Percentiles rank a stretch among this genome's conserved stretches.
These are phyloP conservation scores for Astrothelium subdiscretum DNA, from an alignment of 495 filamentous ascomycete genomes.

Conservation along the genomic window DNA sequence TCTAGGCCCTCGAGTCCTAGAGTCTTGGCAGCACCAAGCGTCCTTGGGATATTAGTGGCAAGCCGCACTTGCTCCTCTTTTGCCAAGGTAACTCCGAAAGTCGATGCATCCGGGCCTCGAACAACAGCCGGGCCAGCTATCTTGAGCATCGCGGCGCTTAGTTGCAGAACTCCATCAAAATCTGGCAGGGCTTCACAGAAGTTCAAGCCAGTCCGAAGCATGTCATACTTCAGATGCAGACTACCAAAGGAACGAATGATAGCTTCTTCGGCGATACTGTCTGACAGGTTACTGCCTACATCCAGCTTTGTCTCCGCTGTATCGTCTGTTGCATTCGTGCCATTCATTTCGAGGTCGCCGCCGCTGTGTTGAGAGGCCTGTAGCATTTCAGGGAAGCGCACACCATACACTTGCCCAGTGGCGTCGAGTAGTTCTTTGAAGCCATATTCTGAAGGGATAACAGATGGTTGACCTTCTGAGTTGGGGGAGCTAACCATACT, in stretches of 20 bases:
- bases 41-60: conserved; percentile 71
- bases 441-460: conserved; percentile 6
- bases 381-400: conserved; percentile 3
- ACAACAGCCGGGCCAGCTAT: conserved; percentile 72
- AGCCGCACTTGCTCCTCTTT: conserved; percentile 78
- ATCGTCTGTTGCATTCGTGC: background rate
- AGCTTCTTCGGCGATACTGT: conserved; percentile 16
- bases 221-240: conserved; percentile 63
- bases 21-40: conserved; percentile 56
- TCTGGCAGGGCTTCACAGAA: conserved; percentile 90
- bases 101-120: conserved; percentile 30
- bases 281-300: background rate
- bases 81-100: conserved; percentile 48
- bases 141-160: conserved; percentile 70
- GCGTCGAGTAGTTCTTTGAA: conserved; percentile 18
- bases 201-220: conserved; percentile 74
- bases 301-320: background rate
- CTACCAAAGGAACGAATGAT: conserved; percentile 38
- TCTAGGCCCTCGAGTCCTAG: conserved; percentile 57
- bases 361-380: background rate
- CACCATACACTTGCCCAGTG: conserved; percentile 21
- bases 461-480: background rate
- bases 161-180: conserved; percentile 74
- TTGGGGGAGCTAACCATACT: background rate
- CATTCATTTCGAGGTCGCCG: background rate